Percentiles rank a stretch among this genome's conserved stretches.
These are phyloP conservation scores for Suhomyces yuchorum DNA, from an alignment of 1,139 yeast species.

Conservation along the genomic window DNA sequence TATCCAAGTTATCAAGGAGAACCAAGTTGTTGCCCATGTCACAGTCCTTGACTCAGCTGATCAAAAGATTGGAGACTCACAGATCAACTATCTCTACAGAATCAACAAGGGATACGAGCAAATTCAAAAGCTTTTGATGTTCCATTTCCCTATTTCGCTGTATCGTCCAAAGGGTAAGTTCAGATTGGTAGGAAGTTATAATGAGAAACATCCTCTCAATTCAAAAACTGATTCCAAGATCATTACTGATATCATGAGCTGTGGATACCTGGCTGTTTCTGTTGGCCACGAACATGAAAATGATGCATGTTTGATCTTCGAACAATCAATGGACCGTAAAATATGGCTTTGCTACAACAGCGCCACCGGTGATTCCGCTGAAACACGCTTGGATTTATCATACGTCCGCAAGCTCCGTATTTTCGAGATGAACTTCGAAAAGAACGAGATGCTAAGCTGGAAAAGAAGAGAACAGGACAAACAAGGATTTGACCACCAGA, in stretches of 20 bases:
- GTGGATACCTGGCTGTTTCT: slow-evolving; percentile 46
- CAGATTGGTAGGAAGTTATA: slow-evolving; percentile 50
- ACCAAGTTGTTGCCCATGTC: slow-evolving; percentile 27
- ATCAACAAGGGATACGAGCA: slow-evolving; percentile 9
- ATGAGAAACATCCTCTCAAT: slow-evolving; percentile 45
- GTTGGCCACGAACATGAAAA: slow-evolving; percentile 61
- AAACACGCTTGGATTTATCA: slow-evolving; percentile 26
- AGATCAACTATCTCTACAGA: slow-evolving; percentile 26
- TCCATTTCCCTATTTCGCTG: slow-evolving; percentile 55
- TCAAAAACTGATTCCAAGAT: slow-evolving; percentile 37
- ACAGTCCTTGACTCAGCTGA: slow-evolving; percentile 39
- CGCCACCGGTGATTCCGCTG: slow-evolving; percentile 43
- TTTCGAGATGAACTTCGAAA: slow-evolving; percentile 36
- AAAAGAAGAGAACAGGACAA: slow-evolving; percentile 35
- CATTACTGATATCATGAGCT: slow-evolving; percentile 38
- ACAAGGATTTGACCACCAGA: slow-evolving; percentile 37
- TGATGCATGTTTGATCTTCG: slow-evolving; percentile 47
- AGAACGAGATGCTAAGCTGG: slow-evolving; percentile 39
- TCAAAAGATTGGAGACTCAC: slow-evolving; percentile 33
- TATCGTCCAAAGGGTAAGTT: slow-evolving; percentile 52
- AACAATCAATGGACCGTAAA: slow-evolving; percentile 16
- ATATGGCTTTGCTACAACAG: slow-evolving; percentile 48
- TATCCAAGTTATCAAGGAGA: slow-evolving; percentile 23
- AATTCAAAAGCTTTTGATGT: slow-evolving; percentile 42
- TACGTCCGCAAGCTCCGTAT: slow-evolving; percentile 39